These are phyloP conservation scores for Trametes punicea DNA, from an alignment of 768 basidiomycete genomes.

Conservation along the genomic window DNA sequence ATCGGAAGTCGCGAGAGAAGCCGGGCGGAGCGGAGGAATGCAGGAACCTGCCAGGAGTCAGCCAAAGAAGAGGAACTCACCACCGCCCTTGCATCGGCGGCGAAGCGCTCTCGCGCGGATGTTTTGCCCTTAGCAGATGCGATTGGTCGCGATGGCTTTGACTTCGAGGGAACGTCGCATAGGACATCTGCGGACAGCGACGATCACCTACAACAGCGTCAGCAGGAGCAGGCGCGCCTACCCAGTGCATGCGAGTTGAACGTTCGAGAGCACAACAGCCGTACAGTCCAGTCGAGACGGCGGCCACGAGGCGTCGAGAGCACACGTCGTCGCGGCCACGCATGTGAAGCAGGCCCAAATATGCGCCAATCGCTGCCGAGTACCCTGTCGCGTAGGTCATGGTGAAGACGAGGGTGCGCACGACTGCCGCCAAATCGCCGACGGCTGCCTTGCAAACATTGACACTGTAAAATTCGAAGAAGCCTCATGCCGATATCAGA, in stretches of 20 bases:
- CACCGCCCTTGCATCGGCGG: constrained; percentile 3
- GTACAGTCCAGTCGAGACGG: background rate
- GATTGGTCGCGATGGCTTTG: background rate
- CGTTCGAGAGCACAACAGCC: constrained; percentile 2
- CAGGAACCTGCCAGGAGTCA: background rate
- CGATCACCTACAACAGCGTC: constrained; percentile 1
- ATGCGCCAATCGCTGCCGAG: constrained; percentile 4
- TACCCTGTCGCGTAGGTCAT: constrained; percentile 7
- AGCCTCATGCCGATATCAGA: background rate
- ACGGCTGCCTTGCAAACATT: background rate
- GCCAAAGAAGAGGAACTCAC: background rate
- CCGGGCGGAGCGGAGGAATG: constrained; percentile 8
- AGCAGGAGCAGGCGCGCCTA: background rate
- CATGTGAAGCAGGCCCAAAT: background rate
- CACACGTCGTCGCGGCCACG: background rate
- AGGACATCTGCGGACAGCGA: background rate
- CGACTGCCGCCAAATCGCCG: background rate
- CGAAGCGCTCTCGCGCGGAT: background rate
- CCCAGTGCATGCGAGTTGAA: background rate
- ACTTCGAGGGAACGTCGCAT: background rate
- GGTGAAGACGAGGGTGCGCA: constrained; percentile 3
- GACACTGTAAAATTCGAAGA: background rate
- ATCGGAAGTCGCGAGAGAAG: background rate
- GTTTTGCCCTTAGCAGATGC: background rate
- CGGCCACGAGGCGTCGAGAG: constrained; percentile 3